Conservation (phyloP, 495 filamentous ascomycete genomes). For the Talaromyces liani region DNA sequence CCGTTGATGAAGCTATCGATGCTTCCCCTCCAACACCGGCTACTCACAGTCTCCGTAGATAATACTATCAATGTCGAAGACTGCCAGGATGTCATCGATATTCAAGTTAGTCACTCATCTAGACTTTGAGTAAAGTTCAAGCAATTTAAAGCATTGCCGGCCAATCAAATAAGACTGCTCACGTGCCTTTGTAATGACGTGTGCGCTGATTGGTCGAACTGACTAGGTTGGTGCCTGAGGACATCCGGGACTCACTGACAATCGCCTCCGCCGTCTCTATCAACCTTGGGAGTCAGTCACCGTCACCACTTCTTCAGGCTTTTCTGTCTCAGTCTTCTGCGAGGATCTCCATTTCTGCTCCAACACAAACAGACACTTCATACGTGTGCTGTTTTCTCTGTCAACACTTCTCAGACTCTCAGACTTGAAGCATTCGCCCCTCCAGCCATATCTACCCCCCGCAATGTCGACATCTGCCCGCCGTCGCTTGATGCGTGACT, state of each 20-base stretch:
- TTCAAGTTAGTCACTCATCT: neutral
- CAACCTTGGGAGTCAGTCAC: neutral
- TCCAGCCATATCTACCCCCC: constrained; percentile 10
- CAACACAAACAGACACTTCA: neutral
- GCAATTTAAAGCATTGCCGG: neutral
- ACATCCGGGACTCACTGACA: neutral
- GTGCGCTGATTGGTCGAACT: neutral
- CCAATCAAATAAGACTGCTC: neutral
- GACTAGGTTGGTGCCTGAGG: neutral
- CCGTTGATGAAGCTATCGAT: neutral
- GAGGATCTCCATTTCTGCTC: neutral
- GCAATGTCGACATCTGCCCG: constrained; percentile 89
- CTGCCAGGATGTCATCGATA: neutral
- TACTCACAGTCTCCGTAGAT: neutral
- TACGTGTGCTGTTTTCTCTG: neutral
- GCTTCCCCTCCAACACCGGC: neutral
- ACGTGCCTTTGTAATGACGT: neutral
- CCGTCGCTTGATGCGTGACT: constrained; percentile 94
- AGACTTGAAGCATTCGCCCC: neutral
- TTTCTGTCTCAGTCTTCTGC: neutral
- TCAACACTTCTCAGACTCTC: neutral
- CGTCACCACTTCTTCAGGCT: neutral
- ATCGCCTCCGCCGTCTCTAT: neutral
- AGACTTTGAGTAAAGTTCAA: neutral
- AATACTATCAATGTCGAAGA: neutral